phyloP scores from a whole-genome alignment of 108 stramenopile species.

The Skeletonema menzelii region DNA sequence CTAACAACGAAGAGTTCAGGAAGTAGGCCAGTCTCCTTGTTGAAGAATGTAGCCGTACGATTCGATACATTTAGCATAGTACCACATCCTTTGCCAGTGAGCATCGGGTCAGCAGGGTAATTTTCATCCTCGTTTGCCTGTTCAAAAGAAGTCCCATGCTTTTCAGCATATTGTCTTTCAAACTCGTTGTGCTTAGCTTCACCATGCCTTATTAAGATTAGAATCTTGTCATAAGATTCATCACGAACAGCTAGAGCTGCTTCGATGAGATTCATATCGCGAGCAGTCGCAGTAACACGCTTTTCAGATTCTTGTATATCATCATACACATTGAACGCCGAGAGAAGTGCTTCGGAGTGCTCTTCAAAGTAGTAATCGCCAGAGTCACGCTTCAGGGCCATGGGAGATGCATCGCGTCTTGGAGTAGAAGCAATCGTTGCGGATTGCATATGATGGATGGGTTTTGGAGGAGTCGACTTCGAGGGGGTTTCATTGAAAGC shows the following conservation, averaged over 20 bases:
- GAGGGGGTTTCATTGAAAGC: constrained; percentile 4
- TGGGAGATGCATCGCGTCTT: background rate
- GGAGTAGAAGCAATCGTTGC: background rate
- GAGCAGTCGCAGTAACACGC: constrained; percentile 16
- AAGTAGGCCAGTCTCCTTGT: constrained; percentile 38
- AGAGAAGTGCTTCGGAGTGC: constrained; percentile 34
- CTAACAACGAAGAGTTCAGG: constrained; percentile 48
- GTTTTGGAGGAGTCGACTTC: background rate
- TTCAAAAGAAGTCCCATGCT: constrained; percentile 28
- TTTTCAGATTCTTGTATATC: constrained; percentile 8
- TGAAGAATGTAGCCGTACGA: constrained; percentile 47
- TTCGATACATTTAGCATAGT: constrained; percentile 41
- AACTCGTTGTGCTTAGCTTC: constrained; percentile 47
- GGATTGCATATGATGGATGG: background rate
- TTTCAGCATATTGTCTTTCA: constrained; percentile 36
- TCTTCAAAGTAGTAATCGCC: constrained; percentile 51
- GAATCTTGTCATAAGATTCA: constrained; percentile 46
- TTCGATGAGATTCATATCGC: constrained; percentile 42
- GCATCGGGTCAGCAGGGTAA: constrained; percentile 45
- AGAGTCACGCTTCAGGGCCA: constrained; percentile 33
- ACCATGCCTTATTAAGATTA: constrained; percentile 45
- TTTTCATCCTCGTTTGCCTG: constrained; percentile 40
- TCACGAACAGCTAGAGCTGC: constrained; percentile 36
- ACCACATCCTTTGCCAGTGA: constrained; percentile 48
- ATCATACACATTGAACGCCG: constrained; percentile 15